Percentiles rank a stretch among this genome's conserved stretches.
Conservation (phyloP, 345 rosid species). For the Diplotaxis tenuifolia region DNA sequence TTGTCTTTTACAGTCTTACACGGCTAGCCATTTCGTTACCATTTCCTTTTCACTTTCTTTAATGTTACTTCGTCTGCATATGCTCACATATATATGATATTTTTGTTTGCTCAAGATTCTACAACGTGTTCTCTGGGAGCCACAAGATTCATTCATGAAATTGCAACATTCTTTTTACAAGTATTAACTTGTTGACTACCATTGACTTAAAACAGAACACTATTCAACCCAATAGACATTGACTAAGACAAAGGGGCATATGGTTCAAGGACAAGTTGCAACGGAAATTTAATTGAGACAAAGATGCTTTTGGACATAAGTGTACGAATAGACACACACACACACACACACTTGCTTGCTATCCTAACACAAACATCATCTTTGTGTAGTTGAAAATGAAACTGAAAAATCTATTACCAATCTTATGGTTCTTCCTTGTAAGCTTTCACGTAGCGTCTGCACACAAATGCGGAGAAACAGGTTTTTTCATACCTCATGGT, state of each 20-base stretch:
- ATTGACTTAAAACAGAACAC: not conserved
- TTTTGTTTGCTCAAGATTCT: not conserved
- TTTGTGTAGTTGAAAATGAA: not conserved
- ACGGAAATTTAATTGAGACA: not conserved
- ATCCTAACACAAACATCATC: not conserved
- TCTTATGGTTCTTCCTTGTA: not conserved
- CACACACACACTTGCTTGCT: not conserved
- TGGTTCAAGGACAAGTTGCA: not conserved
- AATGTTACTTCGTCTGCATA: no score
- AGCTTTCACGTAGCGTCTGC: not conserved
- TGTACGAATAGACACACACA: not conserved
- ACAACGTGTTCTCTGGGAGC: not conserved
- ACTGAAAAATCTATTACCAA: not conserved
- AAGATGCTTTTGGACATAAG: not conserved
- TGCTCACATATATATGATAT: no score
- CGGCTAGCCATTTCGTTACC: not conserved
- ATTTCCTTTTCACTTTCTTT: not conserved
- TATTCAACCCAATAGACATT: not conserved
- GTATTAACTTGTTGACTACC: not conserved
- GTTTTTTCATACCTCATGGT: slow-evolving; percentile 20
- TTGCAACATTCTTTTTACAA: not conserved
- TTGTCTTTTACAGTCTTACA: not conserved
- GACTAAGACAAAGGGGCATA: not conserved
- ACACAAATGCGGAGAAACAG: not conserved
- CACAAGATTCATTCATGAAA: slow-evolving; percentile 17